Base-by-base conservation (phyloP, 805 yeast species). In the Candida koratica region DNA sequence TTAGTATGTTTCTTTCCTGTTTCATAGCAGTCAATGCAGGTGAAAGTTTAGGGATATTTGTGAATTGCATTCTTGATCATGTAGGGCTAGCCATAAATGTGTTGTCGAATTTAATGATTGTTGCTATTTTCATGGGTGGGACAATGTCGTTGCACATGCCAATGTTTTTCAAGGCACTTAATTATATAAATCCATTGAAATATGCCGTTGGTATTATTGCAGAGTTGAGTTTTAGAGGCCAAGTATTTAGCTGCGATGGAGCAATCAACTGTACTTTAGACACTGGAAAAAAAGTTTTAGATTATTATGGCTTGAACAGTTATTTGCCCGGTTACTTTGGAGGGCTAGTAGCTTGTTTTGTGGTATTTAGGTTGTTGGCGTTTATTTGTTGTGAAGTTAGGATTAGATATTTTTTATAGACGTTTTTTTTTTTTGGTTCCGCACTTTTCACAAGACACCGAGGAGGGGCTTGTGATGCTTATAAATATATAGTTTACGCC, bases 41-140 rank as follows among this genome's bases (percentile, higher is more conserved):
- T 23, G 96, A 87, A 54, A 80, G 90, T 5, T 63, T 87, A 20
- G 96, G 96, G 0, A 83, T 87, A 5, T 69, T 84, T 33, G 82
- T 87, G 39, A 85, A 84, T 50, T 79, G 89, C 4, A 47, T 82
- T 1, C 80, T 87, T 49, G 60, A 66, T 32, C 87, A 86, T 48
- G 73, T 86, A 20, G 95, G 95, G 0, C 75, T 86, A 49, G 94
- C 93, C 0, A 79, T 84, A 12, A 84, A 83, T 52, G 59, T 84
- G 3, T 77, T 87, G 23, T 74, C 89, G 0, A 70, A 78, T 6
- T 53, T 83, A 18, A 61, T 84, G 35, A 75, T 86, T 2, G 60
- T 85, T 33, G 93, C 90, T 5, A 75, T 83, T 4, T 76, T 83
- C 46, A 83, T 87, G 93, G 84, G 86, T 1, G 96, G 96, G 3